Conservation (phyloP, 2,329 filamentous ascomycete genomes). For the Emergomyces pasteurianus region DNA sequence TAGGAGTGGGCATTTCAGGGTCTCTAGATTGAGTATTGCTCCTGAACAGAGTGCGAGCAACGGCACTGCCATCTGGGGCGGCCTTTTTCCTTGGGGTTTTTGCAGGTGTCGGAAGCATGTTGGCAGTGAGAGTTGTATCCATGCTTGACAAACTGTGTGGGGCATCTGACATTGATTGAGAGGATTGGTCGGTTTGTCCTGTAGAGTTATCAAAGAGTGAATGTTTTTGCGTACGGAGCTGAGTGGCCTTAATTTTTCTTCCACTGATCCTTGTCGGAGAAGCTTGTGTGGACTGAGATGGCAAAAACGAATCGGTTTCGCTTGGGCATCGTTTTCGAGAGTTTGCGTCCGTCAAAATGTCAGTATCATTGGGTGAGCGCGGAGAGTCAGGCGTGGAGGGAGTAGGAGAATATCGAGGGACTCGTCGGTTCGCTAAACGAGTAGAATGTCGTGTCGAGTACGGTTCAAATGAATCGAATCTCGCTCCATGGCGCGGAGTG, state of each 20-base stretch:
- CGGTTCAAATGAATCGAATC: constrained; percentile 31
- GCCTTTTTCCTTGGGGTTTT: constrained; percentile 50
- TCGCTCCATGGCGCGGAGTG: constrained; percentile 35
- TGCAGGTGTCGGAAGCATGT: constrained; percentile 48
- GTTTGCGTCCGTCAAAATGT: constrained; percentile 12
- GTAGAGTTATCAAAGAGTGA: constrained; percentile 5
- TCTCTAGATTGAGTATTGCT: constrained; percentile 29
- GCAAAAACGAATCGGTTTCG: constrained; percentile 18
- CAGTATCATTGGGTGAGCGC: constrained; percentile 11
- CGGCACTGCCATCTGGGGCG: constrained; percentile 31
- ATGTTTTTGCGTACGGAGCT: not conserved
- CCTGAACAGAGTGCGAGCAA: constrained; percentile 44
- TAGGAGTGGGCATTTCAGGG: constrained; percentile 36
- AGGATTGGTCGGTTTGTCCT: not conserved
- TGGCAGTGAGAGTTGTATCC: constrained; percentile 12
- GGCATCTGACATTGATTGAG: constrained; percentile 3
- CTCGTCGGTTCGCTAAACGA: constrained; percentile 26
- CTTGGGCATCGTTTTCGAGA: constrained; percentile 6
- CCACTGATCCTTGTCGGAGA: constrained; percentile 19
- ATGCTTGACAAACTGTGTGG: constrained; percentile 8
- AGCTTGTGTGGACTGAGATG: constrained; percentile 18
- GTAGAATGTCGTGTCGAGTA: constrained; percentile 29
- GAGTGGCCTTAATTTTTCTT: constrained; percentile 2
- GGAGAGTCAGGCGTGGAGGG: constrained; percentile 20
- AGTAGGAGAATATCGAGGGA: constrained; percentile 17